Evolutionary conservation across 1,284 basidiomycete genomes (phyloP), one percentile per base, ranked within the genome.

Genomic region (Leucoagaricus sp.): DNA sequence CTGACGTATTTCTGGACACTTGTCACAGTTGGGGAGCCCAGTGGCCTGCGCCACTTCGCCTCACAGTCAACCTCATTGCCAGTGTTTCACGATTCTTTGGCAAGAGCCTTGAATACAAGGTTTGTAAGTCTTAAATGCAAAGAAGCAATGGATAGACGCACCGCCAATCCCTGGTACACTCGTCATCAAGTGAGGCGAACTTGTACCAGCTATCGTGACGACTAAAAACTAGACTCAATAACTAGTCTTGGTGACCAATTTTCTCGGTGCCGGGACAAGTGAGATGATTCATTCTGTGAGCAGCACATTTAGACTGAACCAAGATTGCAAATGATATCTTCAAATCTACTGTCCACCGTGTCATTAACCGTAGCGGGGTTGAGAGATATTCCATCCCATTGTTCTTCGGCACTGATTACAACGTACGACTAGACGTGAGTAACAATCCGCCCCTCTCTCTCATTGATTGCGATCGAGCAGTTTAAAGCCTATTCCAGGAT

Each of bases 201-300:
- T 17, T 47, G 17, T 1, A 19, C 6, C 38, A 46, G n/a, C n/a
- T n/a, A n/a, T n/a, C n/a, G n/a, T 47, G 7, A 26, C 8, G 15
- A 9, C 15, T 31, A 53, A 41, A 19, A 15, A 48, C 21, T 25
- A 49, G 31, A 59, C 42, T 48, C 33, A 13, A 47, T 58, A 41
- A 38, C 4, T 49, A 88, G 85, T 67, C 79, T 92, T 41, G 90
- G 87, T 10, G 90, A 93, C 66, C 86, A 91, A 67, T 79, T 92
- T 53, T 84, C 87, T 13, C 75, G 88, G 29, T 89, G 89, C n/a
- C n/a, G n/a, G n/a, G 85, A 91, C 89, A 25, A 92, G 88, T 89
- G 64, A 44, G 83, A 71, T 34, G 47, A 17, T 44, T n/a, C n/a
- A n/a, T n/a, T n/a, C n/a, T n/a, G n/a, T n/a, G n/a, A n/a, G n/a